These are phyloP conservation scores for Chaetomium globosum DNA, from an alignment of 2,329 filamentous ascomycete genomes.

Conservation along the genomic window DNA sequence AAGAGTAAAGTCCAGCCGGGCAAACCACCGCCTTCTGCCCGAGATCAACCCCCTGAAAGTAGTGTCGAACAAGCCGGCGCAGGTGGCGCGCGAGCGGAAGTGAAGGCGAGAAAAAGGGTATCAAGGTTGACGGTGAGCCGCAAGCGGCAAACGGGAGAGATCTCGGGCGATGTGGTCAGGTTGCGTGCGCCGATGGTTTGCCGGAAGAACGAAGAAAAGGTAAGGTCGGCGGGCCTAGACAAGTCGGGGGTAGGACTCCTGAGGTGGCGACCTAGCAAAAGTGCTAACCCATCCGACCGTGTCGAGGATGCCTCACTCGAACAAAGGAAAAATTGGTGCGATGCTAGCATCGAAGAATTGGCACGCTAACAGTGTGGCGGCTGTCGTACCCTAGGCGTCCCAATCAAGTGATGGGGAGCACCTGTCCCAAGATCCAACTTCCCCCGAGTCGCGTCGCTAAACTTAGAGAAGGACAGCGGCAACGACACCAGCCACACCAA, in stretches of 20 bases:
- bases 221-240: not conserved
- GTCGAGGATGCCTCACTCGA: constrained; percentile 15
- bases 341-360: constrained; percentile 41
- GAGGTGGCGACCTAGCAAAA: not conserved
- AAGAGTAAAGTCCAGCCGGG: constrained; percentile 30
- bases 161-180: constrained; percentile 5
- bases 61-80: constrained; percentile 20
- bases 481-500: constrained; percentile 55
- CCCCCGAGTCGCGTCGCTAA: not conserved
- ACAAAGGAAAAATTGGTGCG: constrained; percentile 38
- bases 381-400: constrained; percentile 5
- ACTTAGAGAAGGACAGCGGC: constrained; percentile 56
- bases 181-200: constrained; percentile 16
- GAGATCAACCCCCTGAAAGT: constrained; percentile 18
- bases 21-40: constrained; percentile 20
- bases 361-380: constrained; percentile 30
- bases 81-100: not conserved
- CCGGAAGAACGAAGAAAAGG: constrained; percentile 31
- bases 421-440: not conserved
- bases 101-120: constrained; percentile 24
- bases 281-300: not conserved
- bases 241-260: not conserved
- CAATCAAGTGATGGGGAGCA: not conserved
- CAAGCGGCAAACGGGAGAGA: constrained; percentile 29
- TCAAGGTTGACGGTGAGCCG: constrained; percentile 29